A percentile compares a stretch with the other conserved stretches of the same genome.
These are phyloP conservation scores for Neurospora sp. DNA, from an alignment of 495 filamentous ascomycete genomes.

Conservation along the genomic window DNA sequence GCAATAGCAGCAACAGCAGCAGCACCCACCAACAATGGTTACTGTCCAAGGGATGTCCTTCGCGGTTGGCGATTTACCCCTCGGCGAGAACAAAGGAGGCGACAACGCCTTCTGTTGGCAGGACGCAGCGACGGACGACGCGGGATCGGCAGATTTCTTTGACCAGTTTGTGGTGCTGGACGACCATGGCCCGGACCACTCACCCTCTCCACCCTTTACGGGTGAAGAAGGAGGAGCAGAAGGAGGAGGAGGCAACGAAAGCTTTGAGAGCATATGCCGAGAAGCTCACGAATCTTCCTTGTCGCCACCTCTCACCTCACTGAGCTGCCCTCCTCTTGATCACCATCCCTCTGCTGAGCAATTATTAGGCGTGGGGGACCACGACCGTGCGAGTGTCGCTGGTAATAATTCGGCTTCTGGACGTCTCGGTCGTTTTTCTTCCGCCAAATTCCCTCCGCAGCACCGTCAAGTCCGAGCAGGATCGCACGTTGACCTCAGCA, in stretches of 20 bases:
- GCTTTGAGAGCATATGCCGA: conserved; percentile 10
- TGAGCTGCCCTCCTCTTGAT: neutral
- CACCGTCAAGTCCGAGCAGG: neutral
- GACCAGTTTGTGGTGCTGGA: conserved; percentile 39
- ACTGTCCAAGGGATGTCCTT: conserved; percentile 16
- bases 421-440: neutral
- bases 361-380: neutral
- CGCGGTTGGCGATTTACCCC: conserved; percentile 11
- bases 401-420: neutral
- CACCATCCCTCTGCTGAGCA: neutral
- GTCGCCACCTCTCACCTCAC: conserved; percentile 10
- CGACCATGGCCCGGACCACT: conserved; percentile 10
- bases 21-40: conserved; percentile 13
- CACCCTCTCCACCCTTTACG: conserved; percentile 4
- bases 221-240: neutral
- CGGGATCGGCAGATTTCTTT: conserved; percentile 33
- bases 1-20: neutral
- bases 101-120: conserved; percentile 23
- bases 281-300: conserved; percentile 5
- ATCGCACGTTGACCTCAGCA: neutral
- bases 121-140: conserved; percentile 22
- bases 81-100: conserved; percentile 29
- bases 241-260: conserved; percentile 7
- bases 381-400: neutral
- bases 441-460: neutral